phyloP scores from a whole-genome alignment of 2,329 filamentous ascomycete species.

The Aureobasidium namibiae region DNA sequence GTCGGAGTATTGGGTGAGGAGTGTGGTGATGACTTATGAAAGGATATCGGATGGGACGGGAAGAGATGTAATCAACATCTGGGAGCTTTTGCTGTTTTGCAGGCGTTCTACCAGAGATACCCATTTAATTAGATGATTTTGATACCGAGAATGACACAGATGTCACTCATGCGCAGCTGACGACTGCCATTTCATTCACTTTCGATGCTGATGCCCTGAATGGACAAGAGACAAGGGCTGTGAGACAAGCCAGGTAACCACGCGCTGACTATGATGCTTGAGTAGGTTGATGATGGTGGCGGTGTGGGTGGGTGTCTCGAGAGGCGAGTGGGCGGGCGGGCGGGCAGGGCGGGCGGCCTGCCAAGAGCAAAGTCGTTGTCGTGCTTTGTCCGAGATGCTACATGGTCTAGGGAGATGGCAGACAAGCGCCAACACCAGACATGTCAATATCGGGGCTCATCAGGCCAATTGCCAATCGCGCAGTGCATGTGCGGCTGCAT shows the following conservation, averaged over 20 bases:
- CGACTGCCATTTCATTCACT: not conserved
- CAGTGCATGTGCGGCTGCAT: constrained; percentile 39
- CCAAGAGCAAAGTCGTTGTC: not conserved
- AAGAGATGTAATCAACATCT: not conserved
- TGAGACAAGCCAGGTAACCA: no score
- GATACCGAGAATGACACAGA: not conserved
- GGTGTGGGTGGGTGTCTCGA: not conserved
- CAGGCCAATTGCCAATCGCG: constrained; percentile 31
- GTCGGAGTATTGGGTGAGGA: not conserved
- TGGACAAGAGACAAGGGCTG: not conserved
- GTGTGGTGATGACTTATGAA: constrained; percentile 3
- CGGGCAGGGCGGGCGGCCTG: not conserved
- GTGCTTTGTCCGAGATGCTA: not conserved
- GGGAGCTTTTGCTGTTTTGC: not conserved
- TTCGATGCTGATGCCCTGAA: not conserved
- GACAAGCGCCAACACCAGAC: not conserved
- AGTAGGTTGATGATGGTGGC: no score
- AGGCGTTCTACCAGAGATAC: not conserved
- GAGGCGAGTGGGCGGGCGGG: no score
- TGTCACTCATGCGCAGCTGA: not conserved
- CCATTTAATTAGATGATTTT: not conserved
- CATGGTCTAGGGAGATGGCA: no score
- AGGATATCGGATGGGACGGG: not conserved
- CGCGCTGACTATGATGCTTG: no score
- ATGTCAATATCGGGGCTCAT: constrained; percentile 13